Evolutionary conservation across 129 eudicot genomes (phyloP), one percentile per base, ranked within the genome.

Genomic region (Logfia minima): DNA sequence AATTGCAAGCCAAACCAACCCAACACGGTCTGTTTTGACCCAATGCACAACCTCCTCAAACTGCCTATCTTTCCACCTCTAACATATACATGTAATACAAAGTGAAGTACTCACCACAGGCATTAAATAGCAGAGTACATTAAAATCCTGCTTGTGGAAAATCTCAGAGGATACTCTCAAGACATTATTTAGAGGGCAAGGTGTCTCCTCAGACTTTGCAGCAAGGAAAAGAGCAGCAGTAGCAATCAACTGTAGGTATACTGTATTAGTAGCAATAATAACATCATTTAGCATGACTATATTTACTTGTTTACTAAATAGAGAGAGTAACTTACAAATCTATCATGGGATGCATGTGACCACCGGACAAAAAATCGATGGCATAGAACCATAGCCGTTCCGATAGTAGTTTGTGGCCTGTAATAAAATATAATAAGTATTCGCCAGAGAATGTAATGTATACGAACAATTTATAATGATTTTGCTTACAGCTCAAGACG

Each of bases 321-420:
- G 65, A 71, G 82, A 53, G 4, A 66, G 68, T 58, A 66, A 85
- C 98, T 89, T 75, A 94, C 98, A 89, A 80, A 94, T 94, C 98
- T 94, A 79, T 94, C 98, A 74, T 94, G 96, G 66, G 84, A 89
- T 76, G 98, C 97, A 87, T 94, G 98, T 8, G 98, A 94, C 59
- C 92, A 88, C 31, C 92, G 87, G 17, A 91, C 86, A 76, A 91
- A 94, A 87, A 94, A 94, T 9, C 97, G 96, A 70, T 94, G 98
- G 77, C 98, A 94, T 56, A 94, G 77, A 75, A 94, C 93, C 98
- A 94, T 91, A 19, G 98, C 93, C 67, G 97, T 89, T 18, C 96
- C 98, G 14, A 89, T 89, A 17, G 98, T 94, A 66, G 96, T 91
- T 76, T 91, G 98, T 9, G 98, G 98, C 77, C 98, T 94, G 92